Percentiles rank a stretch among this genome's conserved stretches.
Conservation (phyloP, 768 basidiomycete genomes). For the Auricularia sp. region DNA sequence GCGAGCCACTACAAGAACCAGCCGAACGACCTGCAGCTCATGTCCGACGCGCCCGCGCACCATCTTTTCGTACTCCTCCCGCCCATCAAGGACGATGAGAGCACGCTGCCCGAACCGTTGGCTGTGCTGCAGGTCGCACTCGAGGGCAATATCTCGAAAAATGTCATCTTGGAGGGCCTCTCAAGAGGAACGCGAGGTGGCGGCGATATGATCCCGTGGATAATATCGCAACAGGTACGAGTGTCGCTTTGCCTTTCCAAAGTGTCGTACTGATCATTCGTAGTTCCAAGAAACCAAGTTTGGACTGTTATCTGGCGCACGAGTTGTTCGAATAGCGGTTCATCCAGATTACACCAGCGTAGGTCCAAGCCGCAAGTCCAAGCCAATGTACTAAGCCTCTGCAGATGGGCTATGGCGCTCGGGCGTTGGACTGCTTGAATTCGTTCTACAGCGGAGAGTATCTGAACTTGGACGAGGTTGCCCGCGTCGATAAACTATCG, state of each 20-base stretch:
- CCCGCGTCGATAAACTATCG: slow-evolving; percentile 31
- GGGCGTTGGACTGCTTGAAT: slow-evolving; percentile 78
- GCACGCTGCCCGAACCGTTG: slow-evolving; percentile 85
- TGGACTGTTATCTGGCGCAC: slow-evolving; percentile 79
- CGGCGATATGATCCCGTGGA: slow-evolving; percentile 98
- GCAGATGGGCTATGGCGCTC: slow-evolving; percentile 94
- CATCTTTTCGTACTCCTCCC: slow-evolving; percentile 93
- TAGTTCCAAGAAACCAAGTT: slow-evolving; percentile 96
- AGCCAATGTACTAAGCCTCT: not conserved
- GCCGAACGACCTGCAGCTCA: slow-evolving; percentile 95
- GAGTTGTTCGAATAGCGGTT: slow-evolving; percentile 87
- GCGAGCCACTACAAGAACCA: slow-evolving; percentile 99
- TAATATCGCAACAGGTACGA: slow-evolving; percentile 59
- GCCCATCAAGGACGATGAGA: slow-evolving; percentile 83
- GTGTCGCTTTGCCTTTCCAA: slow-evolving; percentile 2
- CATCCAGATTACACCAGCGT: slow-evolving; percentile 93
- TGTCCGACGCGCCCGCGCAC: slow-evolving; percentile 94
- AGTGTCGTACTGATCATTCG: slow-evolving; percentile 5
- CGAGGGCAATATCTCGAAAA: slow-evolving; percentile 85
- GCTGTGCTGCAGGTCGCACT: slow-evolving; percentile 93
- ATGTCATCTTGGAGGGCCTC: slow-evolving; percentile 76
- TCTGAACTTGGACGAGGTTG: slow-evolving; percentile 71
- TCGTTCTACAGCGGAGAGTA: slow-evolving; percentile 90
- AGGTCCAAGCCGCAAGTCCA: slow-evolving; percentile 18
- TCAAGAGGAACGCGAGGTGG: slow-evolving; percentile 75